Evolutionary conservation across 768 basidiomycete genomes (phyloP).

Genomic region (Tubosaeta brunneosetosa): DNA sequence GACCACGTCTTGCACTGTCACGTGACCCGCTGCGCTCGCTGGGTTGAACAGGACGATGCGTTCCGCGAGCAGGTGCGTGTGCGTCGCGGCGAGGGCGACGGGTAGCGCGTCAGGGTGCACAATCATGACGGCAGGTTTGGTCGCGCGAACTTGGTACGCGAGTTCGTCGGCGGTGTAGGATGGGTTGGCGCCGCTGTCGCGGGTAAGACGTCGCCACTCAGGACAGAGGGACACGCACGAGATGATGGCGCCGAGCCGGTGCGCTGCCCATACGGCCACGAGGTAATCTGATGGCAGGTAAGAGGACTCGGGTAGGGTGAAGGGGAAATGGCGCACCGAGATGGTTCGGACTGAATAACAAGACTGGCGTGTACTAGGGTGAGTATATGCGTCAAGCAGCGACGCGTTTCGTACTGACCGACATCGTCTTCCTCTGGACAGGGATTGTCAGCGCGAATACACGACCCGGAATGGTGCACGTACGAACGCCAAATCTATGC

Average conservation of each 20-base stretch:
- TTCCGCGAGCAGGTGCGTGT: conserved; percentile 35
- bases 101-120: conserved; percentile 41
- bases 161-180: conserved; percentile 55
- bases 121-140: conserved; percentile 46
- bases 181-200: conserved; percentile 57
- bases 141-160: conserved; percentile 47
- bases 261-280: conserved; percentile 51
- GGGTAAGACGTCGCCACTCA: conserved; percentile 1
- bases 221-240: conserved; percentile 39
- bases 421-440: conserved; percentile 36
- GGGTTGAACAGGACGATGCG: conserved; percentile 41
- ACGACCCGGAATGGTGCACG: conserved; percentile 6
- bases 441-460: not conserved
- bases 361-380: conserved; percentile 36
- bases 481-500: conserved; percentile 32
- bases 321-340: conserved; percentile 39
- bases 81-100: conserved; percentile 44
- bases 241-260: conserved; percentile 52
- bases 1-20: conserved; percentile 46
- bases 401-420: conserved; percentile 24
- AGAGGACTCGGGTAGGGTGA: not conserved
- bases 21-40: conserved; percentile 12
- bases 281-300: conserved; percentile 42
- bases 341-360: conserved; percentile 65
- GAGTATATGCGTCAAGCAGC: not conserved